A percentile compares a stretch with the other conserved stretches of the same genome.
Evolutionary conservation across 202 grass and related monocot species (phyloP).

Genomic region (Setaria viridis): DNA sequence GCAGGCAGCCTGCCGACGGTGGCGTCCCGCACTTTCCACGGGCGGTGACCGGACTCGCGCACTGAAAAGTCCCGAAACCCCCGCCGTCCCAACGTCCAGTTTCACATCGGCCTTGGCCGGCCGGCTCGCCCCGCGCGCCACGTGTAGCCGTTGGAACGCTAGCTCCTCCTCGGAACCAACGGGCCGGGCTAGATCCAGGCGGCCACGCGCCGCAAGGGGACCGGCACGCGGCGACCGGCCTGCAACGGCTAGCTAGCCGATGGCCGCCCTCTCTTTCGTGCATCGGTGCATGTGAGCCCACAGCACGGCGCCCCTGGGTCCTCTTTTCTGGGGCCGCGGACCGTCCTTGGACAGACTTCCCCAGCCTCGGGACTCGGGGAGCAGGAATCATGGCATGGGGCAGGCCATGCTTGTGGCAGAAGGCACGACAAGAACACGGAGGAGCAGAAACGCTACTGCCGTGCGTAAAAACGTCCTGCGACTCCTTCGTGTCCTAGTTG

Average conservation of each 20-base stretch:
- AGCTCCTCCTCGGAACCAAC: not conserved
- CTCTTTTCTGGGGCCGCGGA: not conserved
- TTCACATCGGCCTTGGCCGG: not conserved
- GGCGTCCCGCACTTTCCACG: not conserved
- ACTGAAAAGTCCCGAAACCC: not conserved
- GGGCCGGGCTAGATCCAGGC: not conserved
- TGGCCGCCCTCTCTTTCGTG: not conserved
- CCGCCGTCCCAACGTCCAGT: conserved; percentile 38
- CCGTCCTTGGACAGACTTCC: not conserved
- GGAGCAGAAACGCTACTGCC: too few species aligned
- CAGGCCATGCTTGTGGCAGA: too few species aligned
- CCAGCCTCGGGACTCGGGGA: too few species aligned
- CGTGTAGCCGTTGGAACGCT: not conserved
- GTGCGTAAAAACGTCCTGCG: too few species aligned
- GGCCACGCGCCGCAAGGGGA: not conserved
- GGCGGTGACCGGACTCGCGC: conserved; percentile 33
- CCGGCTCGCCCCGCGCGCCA: not conserved
- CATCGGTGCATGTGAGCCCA: not conserved
- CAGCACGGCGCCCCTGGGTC: not conserved
- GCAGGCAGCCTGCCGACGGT: not conserved
- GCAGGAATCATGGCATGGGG: too few species aligned
- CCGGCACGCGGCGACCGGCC: conserved; percentile 1
- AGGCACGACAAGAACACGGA: too few species aligned
- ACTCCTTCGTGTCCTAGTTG: too few species aligned
- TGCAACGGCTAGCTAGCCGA: conserved; percentile 45